phyloP scores from a whole-genome alignment of 176 grass and related monocot species.

The Phoenix dactylifera region DNA sequence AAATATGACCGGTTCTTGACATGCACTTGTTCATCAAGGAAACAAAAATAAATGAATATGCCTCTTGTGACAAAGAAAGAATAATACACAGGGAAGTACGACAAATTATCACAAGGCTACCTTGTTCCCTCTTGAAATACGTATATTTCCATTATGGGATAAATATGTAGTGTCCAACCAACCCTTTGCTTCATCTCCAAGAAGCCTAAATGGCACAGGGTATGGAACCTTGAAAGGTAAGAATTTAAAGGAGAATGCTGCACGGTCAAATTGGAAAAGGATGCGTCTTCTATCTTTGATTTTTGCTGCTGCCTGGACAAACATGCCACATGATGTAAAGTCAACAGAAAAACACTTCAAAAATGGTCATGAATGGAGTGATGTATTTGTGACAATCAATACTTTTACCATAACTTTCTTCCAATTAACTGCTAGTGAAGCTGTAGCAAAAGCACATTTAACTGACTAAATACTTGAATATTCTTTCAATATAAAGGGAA shows the following conservation, averaged over 20 bases:
- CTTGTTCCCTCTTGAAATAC: conserved; percentile 97
- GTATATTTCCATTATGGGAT: conserved; percentile 66
- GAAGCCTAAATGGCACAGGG: conserved; percentile 86
- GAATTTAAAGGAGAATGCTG: conserved; percentile 86
- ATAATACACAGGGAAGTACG: background rate
- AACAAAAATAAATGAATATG: conserved; percentile 8
- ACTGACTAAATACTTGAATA: no score
- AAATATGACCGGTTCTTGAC: conserved; percentile 20
- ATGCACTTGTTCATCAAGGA: conserved; percentile 2
- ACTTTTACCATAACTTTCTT: no score
- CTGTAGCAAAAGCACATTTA: no score
- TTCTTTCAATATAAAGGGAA: no score
- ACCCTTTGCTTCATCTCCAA: conserved; percentile 95
- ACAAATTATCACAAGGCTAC: conserved; percentile 27
- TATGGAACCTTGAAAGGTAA: conserved; percentile 98
- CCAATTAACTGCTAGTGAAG: no score
- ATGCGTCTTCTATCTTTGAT: conserved; percentile 72
- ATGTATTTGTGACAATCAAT: no score
- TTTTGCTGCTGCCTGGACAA: conserved; percentile 62
- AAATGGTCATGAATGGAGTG: no score
- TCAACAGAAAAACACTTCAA: background rate
- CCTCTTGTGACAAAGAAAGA: background rate
- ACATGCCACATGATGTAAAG: background rate
- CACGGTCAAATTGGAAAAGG: conserved; percentile 83
- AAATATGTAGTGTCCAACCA: conserved; percentile 96